Conservation (phyloP, 306 rosid genomes). For the Quercus variabilis region DNA sequence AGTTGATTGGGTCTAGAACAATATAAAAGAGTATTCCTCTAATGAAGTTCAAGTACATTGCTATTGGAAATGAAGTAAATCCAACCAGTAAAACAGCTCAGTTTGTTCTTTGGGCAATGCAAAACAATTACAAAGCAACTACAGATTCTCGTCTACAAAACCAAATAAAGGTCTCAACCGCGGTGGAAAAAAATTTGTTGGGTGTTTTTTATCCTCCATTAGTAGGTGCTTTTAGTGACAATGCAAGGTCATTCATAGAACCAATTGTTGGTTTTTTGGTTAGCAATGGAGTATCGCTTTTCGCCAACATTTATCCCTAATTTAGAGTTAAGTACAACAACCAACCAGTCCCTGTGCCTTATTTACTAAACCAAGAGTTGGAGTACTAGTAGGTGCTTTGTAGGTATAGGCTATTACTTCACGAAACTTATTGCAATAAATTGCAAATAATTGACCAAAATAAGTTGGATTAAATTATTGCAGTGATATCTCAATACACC, state of each 20-base stretch:
- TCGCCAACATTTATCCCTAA: conserved; percentile 16
- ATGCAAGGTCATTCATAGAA: background rate
- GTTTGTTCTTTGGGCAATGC: conserved; percentile 8
- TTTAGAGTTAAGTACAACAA: conserved; percentile 1
- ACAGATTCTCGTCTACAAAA: background rate
- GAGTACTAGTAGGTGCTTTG: background rate
- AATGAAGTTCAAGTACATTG: conserved; percentile 16
- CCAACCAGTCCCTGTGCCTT: background rate
- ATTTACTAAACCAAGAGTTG: background rate
- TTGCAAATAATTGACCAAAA: too few species aligned
- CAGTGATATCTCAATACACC: too few species aligned
- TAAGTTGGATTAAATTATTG: too few species aligned
- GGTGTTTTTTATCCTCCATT: conserved; percentile 20
- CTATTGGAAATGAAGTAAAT: conserved; percentile 8
- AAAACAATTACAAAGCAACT: conserved; percentile 13
- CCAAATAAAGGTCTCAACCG: conserved; percentile 17
- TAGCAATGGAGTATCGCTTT: background rate
- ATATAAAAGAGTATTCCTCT: background rate
- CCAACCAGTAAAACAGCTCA: background rate
- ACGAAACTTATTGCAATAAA: too few species aligned
- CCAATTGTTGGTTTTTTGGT: conserved; percentile 8
- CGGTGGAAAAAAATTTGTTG: background rate
- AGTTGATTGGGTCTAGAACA: conserved; percentile 19
- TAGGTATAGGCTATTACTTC: too few species aligned
- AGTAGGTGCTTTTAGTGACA: conserved; percentile 1